Evolutionary conservation across 129 eudicot species (phyloP).

Genomic region (Centrapalus pauciflorus): DNA sequence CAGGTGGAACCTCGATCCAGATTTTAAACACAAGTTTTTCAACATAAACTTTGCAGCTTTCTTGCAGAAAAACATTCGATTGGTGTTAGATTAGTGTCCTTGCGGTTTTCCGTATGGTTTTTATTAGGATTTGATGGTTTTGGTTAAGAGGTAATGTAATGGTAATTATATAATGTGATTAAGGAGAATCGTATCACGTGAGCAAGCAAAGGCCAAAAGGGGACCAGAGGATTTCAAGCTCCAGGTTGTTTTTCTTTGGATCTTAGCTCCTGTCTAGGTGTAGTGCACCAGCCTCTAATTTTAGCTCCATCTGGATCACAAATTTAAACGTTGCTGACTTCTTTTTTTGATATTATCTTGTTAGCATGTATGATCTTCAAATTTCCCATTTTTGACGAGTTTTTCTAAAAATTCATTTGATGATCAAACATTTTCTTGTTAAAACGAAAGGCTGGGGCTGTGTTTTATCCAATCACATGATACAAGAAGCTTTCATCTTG

Average conservation of each 20-base stretch:
- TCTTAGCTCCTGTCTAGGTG: slow-evolving; percentile 12
- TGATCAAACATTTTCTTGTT: background rate
- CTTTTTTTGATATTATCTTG: background rate
- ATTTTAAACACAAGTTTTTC: background rate
- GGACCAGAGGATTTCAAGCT: background rate
- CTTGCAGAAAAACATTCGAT: background rate
- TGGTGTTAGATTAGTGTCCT: background rate
- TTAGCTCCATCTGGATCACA: background rate
- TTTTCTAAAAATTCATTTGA: background rate
- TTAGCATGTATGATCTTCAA: background rate
- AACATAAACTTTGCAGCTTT: background rate
- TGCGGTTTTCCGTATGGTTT: too few species aligned
- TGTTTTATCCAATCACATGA: too few species aligned
- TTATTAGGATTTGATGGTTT: slow-evolving; percentile 6
- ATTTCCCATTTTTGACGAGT: background rate
- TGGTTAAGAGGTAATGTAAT: slow-evolving; percentile 7
- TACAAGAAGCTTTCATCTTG: too few species aligned
- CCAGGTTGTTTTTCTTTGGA: slow-evolving; percentile 25
- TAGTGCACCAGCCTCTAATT: background rate
- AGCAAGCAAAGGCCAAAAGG: slow-evolving; percentile 8
- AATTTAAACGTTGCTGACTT: background rate
- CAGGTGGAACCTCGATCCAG: slow-evolving; percentile 13
- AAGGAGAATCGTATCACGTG: slow-evolving; percentile 15
- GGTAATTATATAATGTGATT: background rate
- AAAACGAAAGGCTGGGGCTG: background rate